phyloP scores from a whole-genome alignment of 2,329 filamentous ascomycete genomes.

The Botrytis squamosa region DNA sequence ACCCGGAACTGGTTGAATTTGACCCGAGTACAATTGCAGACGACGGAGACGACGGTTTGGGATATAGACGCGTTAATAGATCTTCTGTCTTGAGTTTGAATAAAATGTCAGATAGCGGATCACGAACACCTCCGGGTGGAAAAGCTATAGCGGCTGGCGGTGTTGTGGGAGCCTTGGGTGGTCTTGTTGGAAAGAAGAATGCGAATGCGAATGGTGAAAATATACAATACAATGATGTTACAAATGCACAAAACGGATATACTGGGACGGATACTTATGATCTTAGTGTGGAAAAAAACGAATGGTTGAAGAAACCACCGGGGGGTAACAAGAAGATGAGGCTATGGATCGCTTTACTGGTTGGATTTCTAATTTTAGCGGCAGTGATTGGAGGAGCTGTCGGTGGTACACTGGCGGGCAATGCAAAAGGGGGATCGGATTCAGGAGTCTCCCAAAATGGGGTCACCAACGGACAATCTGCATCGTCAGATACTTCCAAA shows the following conservation, averaged over 20 bases:
- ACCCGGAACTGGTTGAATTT: slow-evolving; percentile 35
- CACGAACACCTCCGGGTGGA: slow-evolving; percentile 33
- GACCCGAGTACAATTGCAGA: slow-evolving; percentile 79
- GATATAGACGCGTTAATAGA: slow-evolving; percentile 51
- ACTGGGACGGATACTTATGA: slow-evolving; percentile 30
- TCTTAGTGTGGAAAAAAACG: slow-evolving; percentile 57
- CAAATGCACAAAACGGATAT: slow-evolving; percentile 21
- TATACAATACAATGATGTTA: slow-evolving; percentile 35
- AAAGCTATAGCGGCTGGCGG: slow-evolving; percentile 46
- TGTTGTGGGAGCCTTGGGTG: slow-evolving; percentile 35
- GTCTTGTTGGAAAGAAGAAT: slow-evolving; percentile 34
- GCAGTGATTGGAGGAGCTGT: slow-evolving; percentile 73
- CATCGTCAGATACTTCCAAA: slow-evolving; percentile 55
- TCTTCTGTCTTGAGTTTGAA: slow-evolving; percentile 49
- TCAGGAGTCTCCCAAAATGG: slow-evolving; percentile 34
- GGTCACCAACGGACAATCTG: slow-evolving; percentile 42
- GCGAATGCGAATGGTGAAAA: slow-evolving; percentile 28
- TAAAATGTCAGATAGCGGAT: slow-evolving; percentile 30
- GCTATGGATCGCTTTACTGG: slow-evolving; percentile 63
- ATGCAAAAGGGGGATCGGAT: slow-evolving; percentile 31
- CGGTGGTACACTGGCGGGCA: slow-evolving; percentile 49
- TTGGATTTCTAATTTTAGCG: slow-evolving; percentile 65
- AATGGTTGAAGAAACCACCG: slow-evolving; percentile 61
- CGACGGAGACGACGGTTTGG: slow-evolving; percentile 82
- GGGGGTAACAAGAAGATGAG: slow-evolving; percentile 64